Base-by-base conservation (phyloP, 163 green algal species). In the Chloroidium sp. region DNA sequence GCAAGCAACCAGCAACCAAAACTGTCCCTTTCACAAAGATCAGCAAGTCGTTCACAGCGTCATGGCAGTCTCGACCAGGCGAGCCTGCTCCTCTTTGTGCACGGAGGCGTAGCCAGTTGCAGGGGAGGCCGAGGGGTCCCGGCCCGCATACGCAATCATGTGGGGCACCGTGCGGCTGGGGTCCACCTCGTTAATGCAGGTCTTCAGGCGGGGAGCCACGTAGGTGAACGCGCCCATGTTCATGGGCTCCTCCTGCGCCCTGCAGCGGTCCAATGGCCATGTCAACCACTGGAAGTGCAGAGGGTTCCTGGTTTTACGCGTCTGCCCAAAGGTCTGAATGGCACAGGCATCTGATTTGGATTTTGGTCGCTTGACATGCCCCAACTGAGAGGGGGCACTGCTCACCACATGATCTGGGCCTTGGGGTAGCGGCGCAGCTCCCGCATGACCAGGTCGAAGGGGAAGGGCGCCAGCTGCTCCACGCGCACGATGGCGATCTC, bases 141-240 rank as follows among this genome's bases (percentile, higher is more conserved):
- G 90, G 2, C 96, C 96, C 1, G 92, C 90, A 79, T 98, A 99
- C 4, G 85, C 88, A 62, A 98, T 88, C 64, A 80, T 62, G 61
- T 76, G 74, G 12, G 68, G 14, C 59, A 36, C 14, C 12, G 59
- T 3, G 1, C 84, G 79, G 10, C 83, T 79, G 61, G 86, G 81
- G 62, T 80, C 88, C 0, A 57, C 1, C 4, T 57, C 83, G 72
- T 85, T 80, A 85, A 98, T 88, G 87, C 88, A 95, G 6, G 92
- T 93, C 84, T 95, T 84, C 60, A 98, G 84, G 78, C 95, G 92
- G 2, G 92, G 93, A 84, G 92, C 84, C 12, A 99, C 83, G 83
- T 98, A 93, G 69, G 87, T 84, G 85, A 95, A 99, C 0, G 94
- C 93, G 6, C 96, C 96, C 96, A 98, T 98, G 93, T 99, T 99